A percentile compares a stretch with the other conserved stretches of the same genome.
These are phyloP conservation scores for Uronychia setigera DNA, from an alignment of 73 alveolate genomes.

Conservation along the genomic window DNA sequence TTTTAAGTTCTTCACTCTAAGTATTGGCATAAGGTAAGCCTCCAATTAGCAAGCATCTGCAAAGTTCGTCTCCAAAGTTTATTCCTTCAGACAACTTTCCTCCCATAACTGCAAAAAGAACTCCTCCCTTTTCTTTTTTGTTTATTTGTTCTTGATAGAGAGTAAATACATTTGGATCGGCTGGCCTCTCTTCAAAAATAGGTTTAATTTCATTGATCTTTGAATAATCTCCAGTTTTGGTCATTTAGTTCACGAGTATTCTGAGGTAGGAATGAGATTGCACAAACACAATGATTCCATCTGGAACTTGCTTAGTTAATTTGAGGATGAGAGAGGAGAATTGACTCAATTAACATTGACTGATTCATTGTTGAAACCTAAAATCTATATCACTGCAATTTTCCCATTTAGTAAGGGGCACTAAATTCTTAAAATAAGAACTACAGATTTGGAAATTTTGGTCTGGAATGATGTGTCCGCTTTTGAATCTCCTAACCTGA, in stretches of 20 bases:
- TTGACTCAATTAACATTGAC: constrained; percentile 4
- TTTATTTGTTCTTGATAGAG: constrained; percentile 51
- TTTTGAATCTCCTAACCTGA: constrained; percentile 64
- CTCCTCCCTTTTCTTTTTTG: constrained; percentile 58
- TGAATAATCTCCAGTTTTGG: constrained; percentile 12
- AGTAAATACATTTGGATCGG: constrained; percentile 51
- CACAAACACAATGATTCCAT: constrained; percentile 85
- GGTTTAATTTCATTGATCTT: constrained; percentile 33
- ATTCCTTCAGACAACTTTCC: constrained; percentile 97
- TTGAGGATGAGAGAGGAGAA: constrained; percentile 47
- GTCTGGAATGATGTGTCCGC: constrained; percentile 85
- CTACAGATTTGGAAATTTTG: constrained; percentile 60
- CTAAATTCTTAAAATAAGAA: constrained; percentile 2
- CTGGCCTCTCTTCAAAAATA: constrained; percentile 67
- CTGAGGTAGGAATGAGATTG: constrained; percentile 76
- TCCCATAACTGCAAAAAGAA: constrained; percentile 92
- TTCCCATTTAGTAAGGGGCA: constrained; percentile 46
- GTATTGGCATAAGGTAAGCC: constrained; percentile 96
- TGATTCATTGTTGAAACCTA: constrained; percentile 55
- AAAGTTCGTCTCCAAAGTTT: constrained; percentile 90
- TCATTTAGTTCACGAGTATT: constrained; percentile 56
- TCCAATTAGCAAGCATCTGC: constrained; percentile 84
- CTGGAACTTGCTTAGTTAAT: constrained; percentile 58
- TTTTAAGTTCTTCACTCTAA: constrained; percentile 78
- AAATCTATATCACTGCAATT: constrained; percentile 55